Conservation (phyloP, 495 filamentous ascomycete species). For the Arthonia radiata region DNA sequence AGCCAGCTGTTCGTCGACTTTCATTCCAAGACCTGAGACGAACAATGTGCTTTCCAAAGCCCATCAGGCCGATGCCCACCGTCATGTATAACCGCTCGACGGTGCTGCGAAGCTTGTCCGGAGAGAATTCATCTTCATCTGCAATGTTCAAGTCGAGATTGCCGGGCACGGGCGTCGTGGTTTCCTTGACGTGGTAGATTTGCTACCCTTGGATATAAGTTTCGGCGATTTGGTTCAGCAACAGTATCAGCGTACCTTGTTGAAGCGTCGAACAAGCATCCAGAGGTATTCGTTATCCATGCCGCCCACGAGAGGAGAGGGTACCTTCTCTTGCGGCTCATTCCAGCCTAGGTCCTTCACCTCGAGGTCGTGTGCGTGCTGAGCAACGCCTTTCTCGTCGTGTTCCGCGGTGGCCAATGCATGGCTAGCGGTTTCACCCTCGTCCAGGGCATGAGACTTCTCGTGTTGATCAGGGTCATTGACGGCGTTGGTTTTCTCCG, state of each 20-base stretch:
- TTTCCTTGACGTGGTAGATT: conserved; percentile 68
- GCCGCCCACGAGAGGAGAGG: conserved; percentile 40
- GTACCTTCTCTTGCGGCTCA: conserved; percentile 28
- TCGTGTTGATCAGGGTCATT: conserved; percentile 6
- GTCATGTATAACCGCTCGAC: conserved; percentile 75
- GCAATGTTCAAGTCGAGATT: conserved; percentile 61
- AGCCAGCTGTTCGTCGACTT: conserved; percentile 36
- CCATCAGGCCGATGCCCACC: conserved; percentile 40
- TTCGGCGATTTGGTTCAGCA: not conserved
- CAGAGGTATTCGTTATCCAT: conserved; percentile 68
- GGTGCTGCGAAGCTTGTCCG: conserved; percentile 59
- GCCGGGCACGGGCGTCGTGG: conserved; percentile 22
- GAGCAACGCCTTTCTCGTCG: conserved; percentile 24
- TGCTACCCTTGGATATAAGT: conserved; percentile 24
- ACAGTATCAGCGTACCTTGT: conserved; percentile 31
- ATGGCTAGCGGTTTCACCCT: conserved; percentile 1
- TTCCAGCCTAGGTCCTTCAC: conserved; percentile 55
- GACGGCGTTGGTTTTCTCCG: conserved; percentile 6
- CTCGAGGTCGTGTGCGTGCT: conserved; percentile 20
- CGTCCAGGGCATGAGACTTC: conserved; percentile 10
- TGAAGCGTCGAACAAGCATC: conserved; percentile 55
- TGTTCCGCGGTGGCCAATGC: conserved; percentile 13
- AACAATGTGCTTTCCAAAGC: conserved; percentile 45
- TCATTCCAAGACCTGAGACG: conserved; percentile 65
- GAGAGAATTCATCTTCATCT: conserved; percentile 63